A percentile compares a stretch with the other conserved stretches of the same genome.
Conservation (phyloP, 345 rosid species). For the Ceriops decandra region DNA sequence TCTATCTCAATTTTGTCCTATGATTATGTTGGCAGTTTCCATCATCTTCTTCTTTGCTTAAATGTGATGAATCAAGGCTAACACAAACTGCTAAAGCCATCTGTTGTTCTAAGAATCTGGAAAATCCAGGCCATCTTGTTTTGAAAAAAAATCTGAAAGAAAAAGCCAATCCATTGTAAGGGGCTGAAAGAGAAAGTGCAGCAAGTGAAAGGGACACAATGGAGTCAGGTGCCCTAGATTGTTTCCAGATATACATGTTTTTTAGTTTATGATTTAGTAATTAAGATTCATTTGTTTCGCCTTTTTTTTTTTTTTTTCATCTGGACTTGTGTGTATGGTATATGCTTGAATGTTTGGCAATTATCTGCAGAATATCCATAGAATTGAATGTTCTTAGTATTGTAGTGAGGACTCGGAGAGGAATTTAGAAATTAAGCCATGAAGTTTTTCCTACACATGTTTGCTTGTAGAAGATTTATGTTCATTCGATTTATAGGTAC, state of each 20-base stretch:
- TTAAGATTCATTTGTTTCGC: constrained; percentile 5
- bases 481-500: no score
- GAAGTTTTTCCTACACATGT: constrained; percentile 9
- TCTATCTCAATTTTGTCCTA: constrained; percentile 4
- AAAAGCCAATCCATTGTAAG: constrained; percentile 4
- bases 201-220: constrained; percentile 16
- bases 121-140: constrained; percentile 3
- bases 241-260: constrained; percentile 9
- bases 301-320: constrained; percentile 10
- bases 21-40: constrained; percentile 23
- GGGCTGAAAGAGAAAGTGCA: constrained; percentile 3
- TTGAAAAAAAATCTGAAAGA: constrained; percentile 6
- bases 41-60: constrained; percentile 28
- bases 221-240: constrained; percentile 17
- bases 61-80: constrained; percentile 28
- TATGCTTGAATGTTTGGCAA: constrained; percentile 4
- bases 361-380: constrained; percentile 27
- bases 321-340: constrained; percentile 12
- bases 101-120: constrained; percentile 9
- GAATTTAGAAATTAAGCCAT: constrained; percentile 22
- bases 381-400: constrained; percentile 9
- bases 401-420: constrained; percentile 26
- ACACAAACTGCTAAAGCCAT: constrained; percentile 16
- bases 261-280: constrained; percentile 13
- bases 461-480: not conserved